phyloP scores from a whole-genome alignment of 2,329 filamentous ascomycete species.

The Fusarium sacchari region DNA sequence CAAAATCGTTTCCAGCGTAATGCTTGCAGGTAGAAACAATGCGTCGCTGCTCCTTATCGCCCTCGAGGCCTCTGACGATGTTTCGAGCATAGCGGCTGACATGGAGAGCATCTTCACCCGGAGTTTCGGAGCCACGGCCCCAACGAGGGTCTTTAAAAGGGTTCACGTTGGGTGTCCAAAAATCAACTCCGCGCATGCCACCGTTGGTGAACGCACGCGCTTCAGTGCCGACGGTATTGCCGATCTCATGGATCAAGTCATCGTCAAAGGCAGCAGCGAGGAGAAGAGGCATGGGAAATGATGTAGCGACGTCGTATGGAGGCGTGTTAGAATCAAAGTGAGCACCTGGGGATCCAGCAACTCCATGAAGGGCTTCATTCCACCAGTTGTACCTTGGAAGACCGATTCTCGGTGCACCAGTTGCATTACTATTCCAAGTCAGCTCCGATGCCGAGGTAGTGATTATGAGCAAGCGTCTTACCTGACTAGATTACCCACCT shows the following conservation, averaged over 20 bases:
- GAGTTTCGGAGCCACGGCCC: slow-evolving; percentile 9
- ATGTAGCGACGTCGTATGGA: not conserved
- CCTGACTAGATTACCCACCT: slow-evolving; percentile 3
- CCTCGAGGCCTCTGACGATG: slow-evolving; percentile 1
- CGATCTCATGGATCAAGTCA: not conserved
- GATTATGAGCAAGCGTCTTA: fast-evolving
- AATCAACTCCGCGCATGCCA: not conserved
- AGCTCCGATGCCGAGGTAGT: fast-evolving
- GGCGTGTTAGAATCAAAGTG: not conserved
- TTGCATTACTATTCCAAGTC: not conserved
- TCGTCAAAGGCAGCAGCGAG: not conserved
- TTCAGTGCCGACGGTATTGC: not conserved
- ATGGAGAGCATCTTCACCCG: not conserved
- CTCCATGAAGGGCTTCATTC: slow-evolving; percentile 6
- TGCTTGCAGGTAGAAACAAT: slow-evolving; percentile 13
- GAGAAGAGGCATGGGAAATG: slow-evolving; percentile 1
- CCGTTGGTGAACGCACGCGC: not conserved
- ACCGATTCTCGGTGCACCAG: not conserved
- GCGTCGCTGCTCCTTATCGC: slow-evolving; percentile 1
- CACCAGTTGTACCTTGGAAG: slow-evolving; percentile 15
- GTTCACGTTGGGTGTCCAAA: slow-evolving; percentile 6
- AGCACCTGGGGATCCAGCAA: not conserved
- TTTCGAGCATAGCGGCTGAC: not conserved
- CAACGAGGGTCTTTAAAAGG: slow-evolving; percentile 7
- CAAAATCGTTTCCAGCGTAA: not conserved